Evolutionary conservation across 331 rosid species (phyloP).

Genomic region (Rhamnella rubrinervis): DNA sequence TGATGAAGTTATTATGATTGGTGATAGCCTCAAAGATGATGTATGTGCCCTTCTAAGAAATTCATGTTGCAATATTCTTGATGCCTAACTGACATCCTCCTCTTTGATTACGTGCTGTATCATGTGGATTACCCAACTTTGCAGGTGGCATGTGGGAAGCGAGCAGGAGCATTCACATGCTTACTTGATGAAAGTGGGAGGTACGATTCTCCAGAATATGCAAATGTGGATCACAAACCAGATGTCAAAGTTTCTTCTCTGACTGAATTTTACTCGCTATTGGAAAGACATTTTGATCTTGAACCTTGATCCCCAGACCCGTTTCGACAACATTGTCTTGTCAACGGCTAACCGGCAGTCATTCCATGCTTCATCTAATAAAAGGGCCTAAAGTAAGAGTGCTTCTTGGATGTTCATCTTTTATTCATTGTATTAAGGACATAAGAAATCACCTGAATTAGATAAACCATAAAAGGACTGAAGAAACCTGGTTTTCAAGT

Average conservation of each 20-base stretch:
- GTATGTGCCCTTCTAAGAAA: conserved; percentile 37
- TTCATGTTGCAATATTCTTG: conserved; percentile 11
- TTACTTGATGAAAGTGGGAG: conserved; percentile 81
- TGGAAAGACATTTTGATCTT: conserved; percentile 68
- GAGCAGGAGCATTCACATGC: conserved; percentile 86
- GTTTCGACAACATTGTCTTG: not conserved
- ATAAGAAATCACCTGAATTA: not conserved
- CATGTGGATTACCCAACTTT: not conserved
- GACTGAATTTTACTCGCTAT: conserved; percentile 47
- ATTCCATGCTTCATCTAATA: not conserved
- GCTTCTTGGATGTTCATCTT: not conserved
- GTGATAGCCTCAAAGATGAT: conserved; percentile 93
- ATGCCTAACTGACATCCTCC: not conserved
- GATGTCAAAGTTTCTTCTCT: conserved; percentile 87
- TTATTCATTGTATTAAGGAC: too few relatives aligned
- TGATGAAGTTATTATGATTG: conserved; percentile 83
- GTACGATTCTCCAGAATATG: conserved; percentile 56
- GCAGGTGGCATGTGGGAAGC: conserved; percentile 80
- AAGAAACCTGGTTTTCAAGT: not conserved
- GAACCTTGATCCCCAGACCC: conserved; percentile 40
- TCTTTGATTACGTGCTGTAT: not conserved
- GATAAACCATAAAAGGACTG: not conserved
- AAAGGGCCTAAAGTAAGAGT: not conserved
- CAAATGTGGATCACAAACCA: conserved; percentile 49
- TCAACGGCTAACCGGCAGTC: not conserved